Conservation (phyloP, 352 stramenopile genomes). For the Pythium oligandrum region DNA sequence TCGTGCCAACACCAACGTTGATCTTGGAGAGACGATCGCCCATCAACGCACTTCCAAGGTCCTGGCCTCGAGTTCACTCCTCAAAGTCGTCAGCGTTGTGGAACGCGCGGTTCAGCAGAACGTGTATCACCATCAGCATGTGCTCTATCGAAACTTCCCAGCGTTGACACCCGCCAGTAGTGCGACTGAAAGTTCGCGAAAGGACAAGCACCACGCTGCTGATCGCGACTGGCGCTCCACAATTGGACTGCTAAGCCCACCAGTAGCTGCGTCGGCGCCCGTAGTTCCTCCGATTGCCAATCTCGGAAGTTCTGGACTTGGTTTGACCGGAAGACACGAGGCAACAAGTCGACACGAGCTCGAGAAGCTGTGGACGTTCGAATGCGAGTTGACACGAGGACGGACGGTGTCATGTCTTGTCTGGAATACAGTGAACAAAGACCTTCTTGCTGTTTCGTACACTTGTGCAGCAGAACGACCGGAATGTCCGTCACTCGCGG, state of each 20-base stretch:
- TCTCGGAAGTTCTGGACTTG: neutral
- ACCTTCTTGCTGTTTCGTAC: slow-evolving; percentile 91
- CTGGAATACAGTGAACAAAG: slow-evolving; percentile 85
- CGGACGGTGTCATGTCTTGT: slow-evolving; percentile 68
- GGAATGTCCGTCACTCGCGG: slow-evolving; percentile 5
- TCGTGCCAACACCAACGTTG: slow-evolving; percentile 64
- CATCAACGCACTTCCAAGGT: slow-evolving; percentile 63
- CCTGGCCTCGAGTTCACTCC: slow-evolving; percentile 47
- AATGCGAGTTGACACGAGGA: slow-evolving; percentile 52
- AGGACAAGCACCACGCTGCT: slow-evolving; percentile 3
- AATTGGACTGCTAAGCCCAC: neutral
- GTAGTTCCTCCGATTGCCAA: slow-evolving; percentile 16
- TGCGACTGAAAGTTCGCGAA: neutral
- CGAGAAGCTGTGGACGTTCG: slow-evolving; percentile 76
- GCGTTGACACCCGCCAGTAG: slow-evolving; percentile 13
- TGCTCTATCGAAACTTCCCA: slow-evolving; percentile 81
- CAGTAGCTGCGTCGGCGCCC: neutral
- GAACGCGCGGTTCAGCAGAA: slow-evolving; percentile 89
- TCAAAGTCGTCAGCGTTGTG: slow-evolving; percentile 59
- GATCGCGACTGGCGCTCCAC: slow-evolving; percentile 17
- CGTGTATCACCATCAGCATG: slow-evolving; percentile 79
- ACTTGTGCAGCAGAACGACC: slow-evolving; percentile 17
- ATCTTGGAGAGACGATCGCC: slow-evolving; percentile 68
- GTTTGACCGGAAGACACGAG: neutral
- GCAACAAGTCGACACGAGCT: slow-evolving; percentile 22